A percentile compares a stretch with the other conserved stretches of the same genome.
phyloP scores from a whole-genome alignment of 2,329 filamentous ascomycete species.

The Reticulascus tulasneorum region DNA sequence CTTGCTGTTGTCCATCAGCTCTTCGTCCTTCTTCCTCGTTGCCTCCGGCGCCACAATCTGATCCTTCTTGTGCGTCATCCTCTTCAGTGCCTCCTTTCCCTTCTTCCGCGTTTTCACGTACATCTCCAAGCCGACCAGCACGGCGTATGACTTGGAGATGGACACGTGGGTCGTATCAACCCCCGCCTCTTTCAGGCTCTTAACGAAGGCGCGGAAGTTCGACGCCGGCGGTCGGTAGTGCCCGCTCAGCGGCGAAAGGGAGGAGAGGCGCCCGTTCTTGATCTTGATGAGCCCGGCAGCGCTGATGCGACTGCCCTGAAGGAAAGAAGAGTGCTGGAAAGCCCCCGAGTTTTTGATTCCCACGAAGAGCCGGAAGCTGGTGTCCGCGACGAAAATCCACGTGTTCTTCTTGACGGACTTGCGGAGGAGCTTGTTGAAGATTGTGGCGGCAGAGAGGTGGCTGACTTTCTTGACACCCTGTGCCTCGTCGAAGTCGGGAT shows the following conservation, averaged over 20 bases:
- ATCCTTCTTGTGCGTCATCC: conserved; percentile 49
- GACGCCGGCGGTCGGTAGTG: conserved; percentile 81
- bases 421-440: conserved; percentile 75
- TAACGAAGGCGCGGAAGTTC: conserved; percentile 80
- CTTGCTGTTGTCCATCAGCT: conserved; percentile 56
- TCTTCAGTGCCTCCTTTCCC: conserved; percentile 52
- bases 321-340: conserved; percentile 88
- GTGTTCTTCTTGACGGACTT: conserved; percentile 81
- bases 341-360: conserved; percentile 85
- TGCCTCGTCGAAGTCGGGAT: conserved; percentile 57
- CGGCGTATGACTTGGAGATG: conserved; percentile 76
- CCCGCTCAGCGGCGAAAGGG: conserved; percentile 67
- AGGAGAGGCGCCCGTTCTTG: conserved; percentile 72
- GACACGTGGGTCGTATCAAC: conserved; percentile 77
- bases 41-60: conserved; percentile 60
- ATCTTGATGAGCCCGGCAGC: conserved; percentile 84
- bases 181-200: conserved; percentile 64
- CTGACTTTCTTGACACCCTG: conserved; percentile 52
- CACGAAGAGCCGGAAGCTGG: conserved; percentile 78
- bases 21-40: conserved; percentile 52
- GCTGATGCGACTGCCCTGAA: conserved; percentile 76
- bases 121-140: conserved; percentile 76
- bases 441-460: conserved; percentile 65
- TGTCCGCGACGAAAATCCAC: conserved; percentile 92
- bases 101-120: conserved; percentile 68